These are phyloP conservation scores for Colletotrichum siamense DNA, from an alignment of 2,329 filamentous ascomycete genomes.

Conservation along the genomic window DNA sequence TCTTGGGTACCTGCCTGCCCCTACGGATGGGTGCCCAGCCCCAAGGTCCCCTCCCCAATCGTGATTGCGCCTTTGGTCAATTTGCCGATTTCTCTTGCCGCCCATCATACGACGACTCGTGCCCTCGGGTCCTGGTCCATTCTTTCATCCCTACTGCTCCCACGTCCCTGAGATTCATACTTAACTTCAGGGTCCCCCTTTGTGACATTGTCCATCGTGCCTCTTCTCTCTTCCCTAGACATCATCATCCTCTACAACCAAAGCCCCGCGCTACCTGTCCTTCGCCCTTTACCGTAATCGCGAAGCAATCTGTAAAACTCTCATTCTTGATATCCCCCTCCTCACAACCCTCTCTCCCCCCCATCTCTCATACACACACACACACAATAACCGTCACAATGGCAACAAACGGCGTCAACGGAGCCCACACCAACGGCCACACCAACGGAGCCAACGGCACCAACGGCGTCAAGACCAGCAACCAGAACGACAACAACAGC, in stretches of 20 bases:
- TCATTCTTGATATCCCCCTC: background rate
- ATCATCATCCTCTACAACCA: background rate
- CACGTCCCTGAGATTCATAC: background rate
- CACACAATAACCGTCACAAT: background rate
- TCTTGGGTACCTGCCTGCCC: too few species aligned
- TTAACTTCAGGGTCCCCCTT: background rate
- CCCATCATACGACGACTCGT: conserved; percentile 4
- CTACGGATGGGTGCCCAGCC: background rate
- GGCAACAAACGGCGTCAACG: conserved; percentile 21
- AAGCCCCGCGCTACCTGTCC: background rate
- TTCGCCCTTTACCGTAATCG: background rate
- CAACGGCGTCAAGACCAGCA: background rate
- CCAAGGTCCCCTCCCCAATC: background rate
- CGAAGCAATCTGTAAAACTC: background rate
- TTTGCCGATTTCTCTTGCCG: conserved; percentile 4
- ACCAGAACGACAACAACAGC: background rate
- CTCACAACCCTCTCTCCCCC: background rate
- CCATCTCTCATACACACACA: background rate
- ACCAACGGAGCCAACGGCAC: conserved; percentile 4
- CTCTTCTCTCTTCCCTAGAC: background rate
- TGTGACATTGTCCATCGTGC: background rate
- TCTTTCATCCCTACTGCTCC: background rate
- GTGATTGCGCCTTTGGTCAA: background rate
- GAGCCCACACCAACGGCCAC: conserved; percentile 5
- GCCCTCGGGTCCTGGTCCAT: background rate